Evolutionary conservation across 495 filamentous ascomycete genomes (phyloP).

Genomic region (Trichoderma parareesei): DNA sequence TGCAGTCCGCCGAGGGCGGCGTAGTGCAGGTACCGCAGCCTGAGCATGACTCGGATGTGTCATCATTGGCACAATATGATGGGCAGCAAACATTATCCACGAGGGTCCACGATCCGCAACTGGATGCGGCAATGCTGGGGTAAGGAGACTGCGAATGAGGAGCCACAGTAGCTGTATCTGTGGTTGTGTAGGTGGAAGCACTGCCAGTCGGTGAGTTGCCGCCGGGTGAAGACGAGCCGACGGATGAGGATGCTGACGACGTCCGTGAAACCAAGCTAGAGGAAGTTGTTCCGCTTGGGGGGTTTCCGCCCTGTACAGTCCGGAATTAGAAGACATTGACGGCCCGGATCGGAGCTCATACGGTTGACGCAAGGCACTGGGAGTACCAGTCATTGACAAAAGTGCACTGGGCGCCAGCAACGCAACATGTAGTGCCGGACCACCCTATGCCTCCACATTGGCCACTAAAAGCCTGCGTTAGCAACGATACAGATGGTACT

Average conservation of each 20-base stretch:
- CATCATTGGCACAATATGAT: neutral
- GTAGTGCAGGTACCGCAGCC: neutral
- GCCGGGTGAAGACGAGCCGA: neutral
- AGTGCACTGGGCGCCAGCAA: neutral
- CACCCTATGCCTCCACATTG: slow-evolving; percentile 4
- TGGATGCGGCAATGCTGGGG: neutral
- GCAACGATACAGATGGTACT: neutral
- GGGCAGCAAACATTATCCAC: slow-evolving; percentile 4
- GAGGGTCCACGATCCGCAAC: neutral
- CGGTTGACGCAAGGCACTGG: neutral
- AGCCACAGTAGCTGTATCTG: slow-evolving; percentile 1
- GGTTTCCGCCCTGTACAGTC: too few relatives aligned
- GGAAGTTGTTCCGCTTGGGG: neutral
- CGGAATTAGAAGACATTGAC: neutral
- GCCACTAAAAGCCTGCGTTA: neutral
- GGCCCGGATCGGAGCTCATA: neutral
- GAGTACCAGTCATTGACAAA: neutral
- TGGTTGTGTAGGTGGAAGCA: neutral
- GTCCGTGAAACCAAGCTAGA: neutral
- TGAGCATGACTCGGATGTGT: neutral
- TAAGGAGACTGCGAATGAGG: neutral
- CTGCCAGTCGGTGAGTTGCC: neutral
- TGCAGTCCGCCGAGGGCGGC: neutral
- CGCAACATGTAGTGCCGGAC: neutral
- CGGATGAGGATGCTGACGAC: neutral